phyloP scores from a whole-genome alignment of 768 basidiomycete genomes.

The Russula emetica region DNA sequence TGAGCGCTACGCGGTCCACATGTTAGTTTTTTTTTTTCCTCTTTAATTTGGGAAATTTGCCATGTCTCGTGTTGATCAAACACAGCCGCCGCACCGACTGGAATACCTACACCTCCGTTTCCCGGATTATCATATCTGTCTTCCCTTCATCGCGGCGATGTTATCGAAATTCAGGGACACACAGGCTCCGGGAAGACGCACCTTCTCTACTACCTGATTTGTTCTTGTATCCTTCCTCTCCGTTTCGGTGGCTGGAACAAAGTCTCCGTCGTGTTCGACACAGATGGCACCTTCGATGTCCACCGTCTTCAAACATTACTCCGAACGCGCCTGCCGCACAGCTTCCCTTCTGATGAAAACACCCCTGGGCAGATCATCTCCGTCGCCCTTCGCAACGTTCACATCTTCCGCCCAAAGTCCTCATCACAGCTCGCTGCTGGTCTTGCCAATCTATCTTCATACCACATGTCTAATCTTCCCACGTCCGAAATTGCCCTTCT shows the following conservation, averaged over 20 bases:
- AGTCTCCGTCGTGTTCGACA: conserved; percentile 65
- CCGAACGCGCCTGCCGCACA: conserved; percentile 40
- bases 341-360: conserved; percentile 26
- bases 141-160: conserved; percentile 50
- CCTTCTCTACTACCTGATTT: conserved; percentile 61
- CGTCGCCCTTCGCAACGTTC: conserved; percentile 49
- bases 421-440: conserved; percentile 66
- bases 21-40: conserved; percentile 9
- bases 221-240: conserved; percentile 54
- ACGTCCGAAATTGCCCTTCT: conserved; percentile 59
- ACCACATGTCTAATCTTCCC: conserved; percentile 47
- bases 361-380: conserved; percentile 33
- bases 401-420: conserved; percentile 66
- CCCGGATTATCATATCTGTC: conserved; percentile 28
- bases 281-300: conserved; percentile 61
- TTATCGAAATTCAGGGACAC: conserved; percentile 74
- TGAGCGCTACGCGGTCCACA: conserved; percentile 13
- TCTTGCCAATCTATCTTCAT: conserved; percentile 52
- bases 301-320: conserved; percentile 52
- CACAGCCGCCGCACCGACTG: conserved; percentile 8
- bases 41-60: background rate
- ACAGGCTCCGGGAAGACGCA: conserved; percentile 75
- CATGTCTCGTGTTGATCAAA: conserved; percentile 1
- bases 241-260: conserved; percentile 55
- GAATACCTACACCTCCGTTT: conserved; percentile 20